A percentile compares a stretch with the other conserved stretches of the same genome.
phyloP scores from a whole-genome alignment of 2,329 filamentous ascomycete species.

The Xylariaceae sp. region DNA sequence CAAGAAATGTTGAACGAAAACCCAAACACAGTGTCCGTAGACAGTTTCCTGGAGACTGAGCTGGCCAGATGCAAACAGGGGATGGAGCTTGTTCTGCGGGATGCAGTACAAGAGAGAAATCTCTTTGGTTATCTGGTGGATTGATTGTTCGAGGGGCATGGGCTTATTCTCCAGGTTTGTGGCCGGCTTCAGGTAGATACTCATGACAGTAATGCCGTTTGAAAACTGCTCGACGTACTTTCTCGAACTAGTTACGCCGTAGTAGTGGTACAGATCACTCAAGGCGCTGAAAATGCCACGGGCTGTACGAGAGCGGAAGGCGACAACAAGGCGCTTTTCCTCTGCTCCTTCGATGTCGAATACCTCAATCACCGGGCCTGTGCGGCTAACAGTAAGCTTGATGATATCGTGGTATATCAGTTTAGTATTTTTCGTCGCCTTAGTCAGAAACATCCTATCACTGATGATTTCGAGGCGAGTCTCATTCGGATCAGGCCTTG shows the following conservation, averaged over 20 bases:
- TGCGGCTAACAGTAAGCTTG: conserved; percentile 74
- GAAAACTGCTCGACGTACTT: conserved; percentile 99
- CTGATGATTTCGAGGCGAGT: conserved; percentile 87
- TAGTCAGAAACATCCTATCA: conserved; percentile 89
- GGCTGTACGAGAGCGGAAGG: conserved; percentile 89
- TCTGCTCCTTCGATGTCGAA: conserved; percentile 89
- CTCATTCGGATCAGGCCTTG: conserved; percentile 70
- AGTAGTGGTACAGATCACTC: conserved; percentile 97
- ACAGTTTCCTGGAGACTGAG: conserved; percentile 94
- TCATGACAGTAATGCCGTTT: conserved; percentile 96
- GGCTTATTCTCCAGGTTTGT: conserved; percentile 51
- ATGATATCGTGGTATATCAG: conserved; percentile 94
- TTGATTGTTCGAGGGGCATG: conserved; percentile 87
- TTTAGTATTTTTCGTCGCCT: conserved; percentile 93
- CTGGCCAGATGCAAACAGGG: conserved; percentile 77
- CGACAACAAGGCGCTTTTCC: conserved; percentile 91
- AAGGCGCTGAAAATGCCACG: conserved; percentile 91
- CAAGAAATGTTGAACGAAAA: conserved; percentile 96
- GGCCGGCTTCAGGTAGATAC: conserved; percentile 81
- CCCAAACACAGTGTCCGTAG: conserved; percentile 96
- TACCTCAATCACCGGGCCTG: conserved; percentile 94
- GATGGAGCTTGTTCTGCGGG: conserved; percentile 93
- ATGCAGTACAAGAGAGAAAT: conserved; percentile 96
- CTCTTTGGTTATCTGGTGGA: conserved; percentile 99
- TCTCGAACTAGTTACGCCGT: conserved; percentile 88